A percentile compares a stretch with the other conserved stretches of the same genome.
phyloP scores from a whole-genome alignment of 352 stramenopile species.

The Blastocystis sp. region DNA sequence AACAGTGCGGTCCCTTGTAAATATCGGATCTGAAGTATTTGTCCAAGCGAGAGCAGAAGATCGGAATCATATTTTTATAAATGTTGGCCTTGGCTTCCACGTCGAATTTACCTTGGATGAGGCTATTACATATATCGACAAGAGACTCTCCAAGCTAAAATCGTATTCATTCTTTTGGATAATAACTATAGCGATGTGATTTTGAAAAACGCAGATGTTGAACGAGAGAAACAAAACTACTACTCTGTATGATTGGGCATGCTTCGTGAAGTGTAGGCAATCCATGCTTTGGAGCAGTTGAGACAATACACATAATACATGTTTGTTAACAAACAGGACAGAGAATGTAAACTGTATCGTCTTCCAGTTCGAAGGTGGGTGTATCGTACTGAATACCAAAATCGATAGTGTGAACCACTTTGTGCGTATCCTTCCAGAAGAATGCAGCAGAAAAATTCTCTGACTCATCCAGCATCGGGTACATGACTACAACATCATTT shows the following conservation, averaged over 20 bases:
- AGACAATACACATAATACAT: background rate
- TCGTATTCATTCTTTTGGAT: background rate
- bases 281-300: slow-evolving; percentile 5
- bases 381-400: background rate
- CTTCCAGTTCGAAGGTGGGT: background rate
- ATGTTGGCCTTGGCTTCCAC: slow-evolving; percentile 40
- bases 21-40: slow-evolving; percentile 52
- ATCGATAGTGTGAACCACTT: background rate
- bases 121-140: slow-evolving; percentile 9
- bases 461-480: background rate
- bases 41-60: slow-evolving; percentile 10
- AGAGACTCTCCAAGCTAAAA: background rate
- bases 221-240: slow-evolving; percentile 27
- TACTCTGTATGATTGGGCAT: background rate
- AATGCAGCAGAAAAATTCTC: background rate
- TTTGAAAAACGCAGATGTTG: slow-evolving; percentile 24
- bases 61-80: slow-evolving; percentile 49
- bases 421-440: background rate
- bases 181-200: slow-evolving; percentile 13
- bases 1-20: background rate
- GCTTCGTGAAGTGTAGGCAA: background rate
- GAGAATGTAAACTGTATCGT: background rate
- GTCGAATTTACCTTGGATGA: slow-evolving; percentile 57
- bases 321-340: slow-evolving; percentile 26
- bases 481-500: background rate